phyloP scores from a whole-genome alignment of 768 basidiomycete genomes.

The Suillus variegatus region DNA sequence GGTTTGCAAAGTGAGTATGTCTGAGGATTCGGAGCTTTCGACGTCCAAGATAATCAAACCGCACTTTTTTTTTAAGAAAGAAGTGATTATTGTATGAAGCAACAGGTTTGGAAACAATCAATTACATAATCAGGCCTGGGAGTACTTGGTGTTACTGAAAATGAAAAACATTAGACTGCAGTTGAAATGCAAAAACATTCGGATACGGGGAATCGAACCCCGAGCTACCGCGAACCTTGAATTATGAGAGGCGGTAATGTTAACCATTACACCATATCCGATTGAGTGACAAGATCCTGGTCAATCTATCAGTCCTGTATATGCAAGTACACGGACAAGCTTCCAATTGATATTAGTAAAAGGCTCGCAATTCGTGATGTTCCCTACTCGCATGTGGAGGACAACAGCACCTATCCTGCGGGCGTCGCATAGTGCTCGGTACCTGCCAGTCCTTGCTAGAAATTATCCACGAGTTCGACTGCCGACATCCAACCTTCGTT shows the following conservation, averaged over 20 bases:
- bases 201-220: constrained; percentile 60
- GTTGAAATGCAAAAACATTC: constrained; percentile 23
- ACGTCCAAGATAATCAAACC: no score
- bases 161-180: no score
- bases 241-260: constrained; percentile 5
- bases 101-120: no score
- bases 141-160: no score
- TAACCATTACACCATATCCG: constrained; percentile 11
- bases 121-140: no score
- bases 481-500: not conserved
- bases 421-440: not conserved
- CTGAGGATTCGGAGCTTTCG: no score
- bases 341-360: not conserved
- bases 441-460: not conserved
- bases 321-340: not conserved
- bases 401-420: not conserved
- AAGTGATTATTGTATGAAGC: no score
- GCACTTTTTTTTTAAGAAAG: no score
- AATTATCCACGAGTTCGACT: not conserved
- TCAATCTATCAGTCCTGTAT: not conserved
- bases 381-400: not conserved
- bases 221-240: constrained; percentile 46
- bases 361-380: not conserved
- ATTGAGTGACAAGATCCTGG: not conserved
- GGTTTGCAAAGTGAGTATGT: no score